A percentile compares a stretch with the other conserved stretches of the same genome.
Conservation (phyloP, 768 basidiomycete genomes). For the Collybia nuda region DNA sequence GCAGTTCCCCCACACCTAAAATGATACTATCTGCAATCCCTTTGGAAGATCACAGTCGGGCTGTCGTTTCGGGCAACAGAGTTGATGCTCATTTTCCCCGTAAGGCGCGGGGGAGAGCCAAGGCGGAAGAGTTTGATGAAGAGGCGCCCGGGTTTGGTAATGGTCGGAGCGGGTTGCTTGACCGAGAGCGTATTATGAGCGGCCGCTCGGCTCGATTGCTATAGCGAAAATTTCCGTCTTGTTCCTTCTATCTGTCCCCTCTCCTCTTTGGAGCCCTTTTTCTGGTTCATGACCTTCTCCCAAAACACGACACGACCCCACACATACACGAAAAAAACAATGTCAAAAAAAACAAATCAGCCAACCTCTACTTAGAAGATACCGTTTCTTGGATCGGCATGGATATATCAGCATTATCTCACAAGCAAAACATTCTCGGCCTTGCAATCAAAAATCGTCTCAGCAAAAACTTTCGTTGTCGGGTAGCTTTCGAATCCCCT, state of each 20-base stretch:
- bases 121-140: conserved; percentile 53
- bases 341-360: conserved; percentile 1
- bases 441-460: conserved; percentile 8
- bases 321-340: conserved; percentile 1
- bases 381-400: conserved; percentile 7
- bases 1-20: conserved; percentile 58
- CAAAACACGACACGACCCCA: conserved; percentile 7
- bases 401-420: conserved; percentile 8
- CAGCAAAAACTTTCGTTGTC: conserved; percentile 14
- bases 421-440: conserved; percentile 4
- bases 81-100: conserved; percentile 22
- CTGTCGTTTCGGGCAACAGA: conserved; percentile 21
- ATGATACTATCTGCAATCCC: conserved; percentile 35
- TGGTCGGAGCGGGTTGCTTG: conserved; percentile 63
- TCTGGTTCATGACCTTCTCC: not conserved
- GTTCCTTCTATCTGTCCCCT: conserved; percentile 4
- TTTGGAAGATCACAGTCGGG: conserved; percentile 25
- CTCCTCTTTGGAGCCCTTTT: conserved; percentile 1
- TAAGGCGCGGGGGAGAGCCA: conserved; percentile 51
- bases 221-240: conserved; percentile 1
- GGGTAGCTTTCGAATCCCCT: conserved; percentile 14
- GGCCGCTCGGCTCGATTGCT: conserved; percentile 13
- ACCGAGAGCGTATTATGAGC: conserved; percentile 33
- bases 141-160: conserved; percentile 61
- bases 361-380: conserved; percentile 7